Evolutionary conservation across 2,329 filamentous ascomycete genomes (phyloP).

Genomic region (Aspergillus terreus): DNA sequence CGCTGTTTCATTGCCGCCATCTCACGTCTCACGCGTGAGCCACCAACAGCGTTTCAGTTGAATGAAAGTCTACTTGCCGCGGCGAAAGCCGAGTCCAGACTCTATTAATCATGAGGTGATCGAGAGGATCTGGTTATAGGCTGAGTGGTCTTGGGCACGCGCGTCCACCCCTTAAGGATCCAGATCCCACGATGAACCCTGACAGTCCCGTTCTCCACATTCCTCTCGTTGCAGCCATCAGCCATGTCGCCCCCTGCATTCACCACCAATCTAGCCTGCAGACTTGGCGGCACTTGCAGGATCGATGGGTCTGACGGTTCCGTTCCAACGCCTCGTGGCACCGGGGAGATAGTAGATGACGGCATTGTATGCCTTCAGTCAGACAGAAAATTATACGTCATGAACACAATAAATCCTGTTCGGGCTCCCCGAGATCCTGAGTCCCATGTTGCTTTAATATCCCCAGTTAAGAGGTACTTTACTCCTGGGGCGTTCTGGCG

Average conservation of each 20-base stretch:
- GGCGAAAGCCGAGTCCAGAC: background rate
- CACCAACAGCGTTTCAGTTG: background rate
- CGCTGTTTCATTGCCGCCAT: conserved; percentile 14
- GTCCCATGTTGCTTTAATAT: background rate
- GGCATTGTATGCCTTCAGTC: conserved; percentile 10
- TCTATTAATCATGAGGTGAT: background rate
- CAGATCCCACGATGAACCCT: background rate
- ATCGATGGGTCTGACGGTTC: background rate
- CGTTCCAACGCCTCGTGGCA: background rate
- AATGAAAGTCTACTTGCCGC: background rate
- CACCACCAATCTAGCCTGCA: background rate
- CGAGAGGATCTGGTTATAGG: background rate
- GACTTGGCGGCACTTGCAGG: background rate
- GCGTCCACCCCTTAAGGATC: background rate
- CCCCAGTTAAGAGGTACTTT: background rate
- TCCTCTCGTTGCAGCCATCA: conserved; percentile 4
- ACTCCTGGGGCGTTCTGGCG: background rate
- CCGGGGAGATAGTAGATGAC: conserved; percentile 13
- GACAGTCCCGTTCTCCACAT: conserved; percentile 11
- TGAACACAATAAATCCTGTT: background rate
- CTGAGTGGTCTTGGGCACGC: background rate
- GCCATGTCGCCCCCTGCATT: background rate
- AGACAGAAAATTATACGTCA: conserved; percentile 2
- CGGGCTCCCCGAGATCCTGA: background rate
- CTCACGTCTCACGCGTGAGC: background rate